phyloP scores from a whole-genome alignment of 768 basidiomycete genomes.

The Naganishia friedmannii region DNA sequence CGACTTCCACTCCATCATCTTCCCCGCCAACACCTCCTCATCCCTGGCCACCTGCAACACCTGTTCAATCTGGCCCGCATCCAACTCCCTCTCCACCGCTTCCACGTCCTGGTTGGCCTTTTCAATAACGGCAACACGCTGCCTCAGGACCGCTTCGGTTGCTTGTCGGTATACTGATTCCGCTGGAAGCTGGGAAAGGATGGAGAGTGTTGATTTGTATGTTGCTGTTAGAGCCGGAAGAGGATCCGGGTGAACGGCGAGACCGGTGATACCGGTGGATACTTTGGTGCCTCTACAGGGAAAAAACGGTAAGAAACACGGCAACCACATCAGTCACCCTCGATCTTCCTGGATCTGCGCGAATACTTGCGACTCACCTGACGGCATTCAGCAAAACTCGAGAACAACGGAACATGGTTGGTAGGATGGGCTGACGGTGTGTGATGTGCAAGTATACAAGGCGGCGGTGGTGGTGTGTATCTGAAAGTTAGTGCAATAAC shows the following conservation, averaged over 20 bases:
- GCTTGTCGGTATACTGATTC: conserved; percentile 86
- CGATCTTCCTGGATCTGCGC: neutral
- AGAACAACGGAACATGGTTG: conserved; percentile 14
- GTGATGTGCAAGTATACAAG: too few species aligned
- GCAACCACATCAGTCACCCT: neutral
- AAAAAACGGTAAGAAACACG: neutral
- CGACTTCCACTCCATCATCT: conserved; percentile 96
- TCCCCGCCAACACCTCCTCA: conserved; percentile 70
- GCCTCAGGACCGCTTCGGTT: conserved; percentile 76
- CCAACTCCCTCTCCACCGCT: conserved; percentile 68
- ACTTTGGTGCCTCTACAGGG: conserved; percentile 38
- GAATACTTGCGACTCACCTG: conserved; percentile 3
- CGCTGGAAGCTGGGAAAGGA: conserved; percentile 67
- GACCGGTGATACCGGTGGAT: conserved; percentile 82
- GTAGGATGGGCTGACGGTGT: too few species aligned
- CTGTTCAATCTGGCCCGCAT: conserved; percentile 84
- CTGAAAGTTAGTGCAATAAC: too few species aligned
- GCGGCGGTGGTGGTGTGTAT: too few species aligned
- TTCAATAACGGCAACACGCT: conserved; percentile 72
- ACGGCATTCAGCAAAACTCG: conserved; percentile 12
- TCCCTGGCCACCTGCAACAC: conserved; percentile 75
- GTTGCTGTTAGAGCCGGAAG: conserved; percentile 71
- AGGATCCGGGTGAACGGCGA: conserved; percentile 77
- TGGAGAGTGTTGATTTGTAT: conserved; percentile 72
- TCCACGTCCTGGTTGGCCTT: conserved; percentile 64